Base-by-base conservation (phyloP, 2,329 filamentous ascomycete genomes). In the Aspergillus arachidicola region DNA sequence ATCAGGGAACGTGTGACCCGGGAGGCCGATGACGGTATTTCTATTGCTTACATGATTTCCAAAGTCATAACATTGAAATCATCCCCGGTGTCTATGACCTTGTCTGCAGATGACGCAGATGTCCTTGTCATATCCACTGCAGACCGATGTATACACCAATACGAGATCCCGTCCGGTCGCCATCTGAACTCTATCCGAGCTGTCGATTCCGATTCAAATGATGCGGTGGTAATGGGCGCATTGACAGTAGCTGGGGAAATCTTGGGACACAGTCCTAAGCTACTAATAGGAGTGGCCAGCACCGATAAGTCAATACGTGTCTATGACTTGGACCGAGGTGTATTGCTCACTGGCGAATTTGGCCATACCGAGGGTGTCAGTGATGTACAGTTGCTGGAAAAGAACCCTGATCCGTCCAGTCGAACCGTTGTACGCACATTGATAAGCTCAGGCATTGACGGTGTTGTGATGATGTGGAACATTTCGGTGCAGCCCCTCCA, bases 361-460 rank as follows among this genome's bases (percentile, higher is more conserved):
- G 95, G 95, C 1, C 95, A 99, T 70, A 97, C 94, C 0, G 94
- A 97, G 74, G 91, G 94, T 10, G 93, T 99, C 67, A 96, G 92
- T 58, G 94, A 94, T 64, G 88, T 96, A 21, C 86, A 91, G 4
- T 80, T 97, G 21, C 76, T 94, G 12, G 86, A 91, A 60, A 69
- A 66, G 19, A 65, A 73, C 3, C 62, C 66, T 32, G 64, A 69
- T 41, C 63, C 72, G 58, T 64, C 76, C 9, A 73, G 75, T 46
- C 85, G 86, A 19, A 81, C 83, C 19, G 79, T 81, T 30, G 75
- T 75, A 59, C 77, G 74, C 53, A 79, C 75, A 11, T 80, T 93
- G 48, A 86, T 94, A 58, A 94, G 90, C 68, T 91, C 91, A 36
- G 92, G 91, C 1, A 87, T 90, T 6, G 92, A 95, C 75, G 91